A percentile compares a stretch with the other conserved stretches of the same genome.
phyloP scores from a whole-genome alignment of 305 asterid species.

The Withania somnifera region DNA sequence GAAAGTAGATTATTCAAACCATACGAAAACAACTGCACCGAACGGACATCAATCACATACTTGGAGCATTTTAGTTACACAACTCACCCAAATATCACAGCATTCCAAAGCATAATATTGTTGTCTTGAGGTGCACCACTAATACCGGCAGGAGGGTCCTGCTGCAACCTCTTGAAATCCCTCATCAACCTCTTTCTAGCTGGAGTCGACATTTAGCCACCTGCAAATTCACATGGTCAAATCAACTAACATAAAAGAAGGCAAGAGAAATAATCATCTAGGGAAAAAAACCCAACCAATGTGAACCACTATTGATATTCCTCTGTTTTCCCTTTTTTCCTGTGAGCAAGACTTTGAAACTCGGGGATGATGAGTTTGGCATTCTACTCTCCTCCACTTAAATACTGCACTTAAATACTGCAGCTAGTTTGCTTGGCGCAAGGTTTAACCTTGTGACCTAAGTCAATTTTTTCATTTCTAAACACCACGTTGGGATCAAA shows the following conservation, averaged over 20 bases:
- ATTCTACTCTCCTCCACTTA: neutral
- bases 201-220: conserved; percentile 55
- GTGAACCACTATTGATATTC: neutral
- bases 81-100: conserved; percentile 73
- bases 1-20: conserved; percentile 21
- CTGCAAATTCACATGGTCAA: conserved; percentile 15
- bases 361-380: neutral
- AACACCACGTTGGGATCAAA: neutral
- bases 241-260: conserved; percentile 1
- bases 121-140: conserved; percentile 78
- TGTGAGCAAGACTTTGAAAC: neutral
- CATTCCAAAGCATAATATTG: conserved; percentile 78
- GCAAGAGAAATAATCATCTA: neutral
- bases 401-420: neutral
- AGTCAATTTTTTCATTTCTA: neutral
- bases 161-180: conserved; percentile 81
- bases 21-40: conserved; percentile 2
- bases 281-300: neutral
- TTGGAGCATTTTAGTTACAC: neutral
- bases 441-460: neutral
- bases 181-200: conserved; percentile 80
- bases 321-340: neutral
- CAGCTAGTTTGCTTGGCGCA: too few species aligned
- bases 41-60: neutral
- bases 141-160: conserved; percentile 75